Evolutionary conservation across 2,329 filamentous ascomycete genomes (phyloP).

Genomic region (Botrytis fragariae): DNA sequence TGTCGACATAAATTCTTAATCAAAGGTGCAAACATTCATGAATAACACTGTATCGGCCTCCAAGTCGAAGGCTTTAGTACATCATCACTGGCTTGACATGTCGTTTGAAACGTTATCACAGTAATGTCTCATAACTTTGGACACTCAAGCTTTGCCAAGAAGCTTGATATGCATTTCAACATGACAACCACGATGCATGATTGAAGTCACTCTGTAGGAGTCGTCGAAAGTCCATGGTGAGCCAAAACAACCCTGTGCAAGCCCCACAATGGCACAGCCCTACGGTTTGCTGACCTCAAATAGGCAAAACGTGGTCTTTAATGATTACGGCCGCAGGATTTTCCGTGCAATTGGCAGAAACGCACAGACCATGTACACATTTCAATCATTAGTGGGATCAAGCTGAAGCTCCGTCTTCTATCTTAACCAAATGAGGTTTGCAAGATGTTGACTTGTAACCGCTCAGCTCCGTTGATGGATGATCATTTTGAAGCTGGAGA

Average conservation of each 20-base stretch:
- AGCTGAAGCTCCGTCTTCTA: background rate
- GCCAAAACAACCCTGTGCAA: background rate
- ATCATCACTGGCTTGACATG: background rate
- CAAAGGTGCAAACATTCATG: background rate
- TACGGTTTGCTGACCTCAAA: background rate
- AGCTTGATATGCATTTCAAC: background rate
- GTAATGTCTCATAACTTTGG: background rate
- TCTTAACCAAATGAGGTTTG: constrained; percentile 5
- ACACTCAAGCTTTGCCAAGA: background rate
- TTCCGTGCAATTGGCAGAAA: background rate
- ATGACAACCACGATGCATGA: background rate
- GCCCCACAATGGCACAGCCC: background rate
- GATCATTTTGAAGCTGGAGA: background rate
- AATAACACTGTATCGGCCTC: background rate
- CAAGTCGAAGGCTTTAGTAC: background rate
- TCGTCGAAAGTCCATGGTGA: background rate
- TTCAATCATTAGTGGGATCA: background rate
- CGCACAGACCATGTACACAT: background rate
- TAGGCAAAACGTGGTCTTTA: background rate
- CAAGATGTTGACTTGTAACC: constrained; percentile 1
- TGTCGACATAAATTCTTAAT: background rate
- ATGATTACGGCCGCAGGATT: background rate
- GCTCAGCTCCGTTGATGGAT: background rate
- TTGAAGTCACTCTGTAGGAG: background rate
- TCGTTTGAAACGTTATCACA: background rate